These are phyloP conservation scores for Hebeloma cylindrosporum DNA, from an alignment of 768 basidiomycete species.

Conservation along the genomic window DNA sequence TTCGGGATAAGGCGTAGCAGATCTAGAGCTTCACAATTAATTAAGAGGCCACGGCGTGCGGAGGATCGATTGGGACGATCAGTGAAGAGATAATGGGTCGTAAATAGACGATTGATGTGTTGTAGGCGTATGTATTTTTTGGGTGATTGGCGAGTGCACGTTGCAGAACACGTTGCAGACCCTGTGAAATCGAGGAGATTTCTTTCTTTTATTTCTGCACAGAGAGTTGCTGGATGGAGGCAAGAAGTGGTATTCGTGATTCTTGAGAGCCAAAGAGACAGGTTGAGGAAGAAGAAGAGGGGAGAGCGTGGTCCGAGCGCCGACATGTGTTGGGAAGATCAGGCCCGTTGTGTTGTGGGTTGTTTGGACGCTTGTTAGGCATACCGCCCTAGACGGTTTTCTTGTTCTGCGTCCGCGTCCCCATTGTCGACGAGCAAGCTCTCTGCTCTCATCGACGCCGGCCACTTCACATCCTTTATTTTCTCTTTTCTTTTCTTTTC, in stretches of 20 bases:
- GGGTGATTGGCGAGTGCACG: slow-evolving; percentile 50
- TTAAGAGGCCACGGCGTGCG: too few species aligned
- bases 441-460: slow-evolving; percentile 8
- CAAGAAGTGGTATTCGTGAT: too few species aligned
- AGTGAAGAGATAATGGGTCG: too few species aligned
- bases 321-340: slow-evolving; percentile 5
- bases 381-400: slow-evolving; percentile 2
- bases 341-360: too few species aligned
- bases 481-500: slow-evolving; percentile 31
- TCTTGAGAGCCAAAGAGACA: too few species aligned
- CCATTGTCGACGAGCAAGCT: slow-evolving; percentile 1
- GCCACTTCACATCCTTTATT: slow-evolving; percentile 25
- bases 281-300: slow-evolving; percentile 2
- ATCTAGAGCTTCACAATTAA: too few species aligned
- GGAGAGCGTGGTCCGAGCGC: slow-evolving; percentile 9
- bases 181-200: slow-evolving; percentile 7
- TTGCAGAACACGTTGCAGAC: slow-evolving; percentile 42
- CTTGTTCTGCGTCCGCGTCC: not conserved
- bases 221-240: not conserved
- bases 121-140: slow-evolving; percentile 9
- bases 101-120: too few species aligned
- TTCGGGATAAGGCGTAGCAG: too few species aligned
- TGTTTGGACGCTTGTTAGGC: too few species aligned
- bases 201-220: too few species aligned
- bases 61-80: too few species aligned